These are phyloP conservation scores for Cryphonectria radicalis DNA, from an alignment of 2,329 filamentous ascomycete genomes.

Conservation along the genomic window DNA sequence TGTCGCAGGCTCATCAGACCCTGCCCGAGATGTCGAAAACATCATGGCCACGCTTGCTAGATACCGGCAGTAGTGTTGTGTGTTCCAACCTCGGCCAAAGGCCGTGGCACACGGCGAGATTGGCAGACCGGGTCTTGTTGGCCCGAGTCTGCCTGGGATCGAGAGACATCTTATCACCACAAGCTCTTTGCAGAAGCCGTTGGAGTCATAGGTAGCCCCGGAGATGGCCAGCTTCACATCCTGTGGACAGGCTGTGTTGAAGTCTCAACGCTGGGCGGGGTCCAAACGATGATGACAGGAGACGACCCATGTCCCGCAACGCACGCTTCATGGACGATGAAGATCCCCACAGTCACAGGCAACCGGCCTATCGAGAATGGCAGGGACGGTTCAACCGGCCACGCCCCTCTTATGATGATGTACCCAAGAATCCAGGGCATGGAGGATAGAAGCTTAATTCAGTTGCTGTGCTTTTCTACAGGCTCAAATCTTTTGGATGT, in stretches of 20 bases:
- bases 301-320: not conserved
- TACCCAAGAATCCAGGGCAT: not conserved
- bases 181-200: not conserved
- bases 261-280: too few species aligned
- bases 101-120: not conserved
- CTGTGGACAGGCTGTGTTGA: not conserved
- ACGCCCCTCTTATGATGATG: not conserved
- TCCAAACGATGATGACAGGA: not conserved
- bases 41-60: slow-evolving; percentile 75
- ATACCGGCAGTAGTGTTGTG: slow-evolving; percentile 55
- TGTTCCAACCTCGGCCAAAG: not conserved
- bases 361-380: not conserved
- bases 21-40: slow-evolving; percentile 65
- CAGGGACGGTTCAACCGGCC: not conserved
- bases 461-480: not conserved
- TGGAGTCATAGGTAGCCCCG: not conserved
- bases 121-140: not conserved
- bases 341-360: not conserved
- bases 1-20: slow-evolving; percentile 37
- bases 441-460: not conserved
- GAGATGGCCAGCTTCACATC: not conserved
- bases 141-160: not conserved
- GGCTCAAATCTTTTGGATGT: not conserved
- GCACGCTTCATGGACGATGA: not conserved
- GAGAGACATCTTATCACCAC: not conserved